phyloP scores from a whole-genome alignment of 1,284 basidiomycete species.

The Exobasidium cylindrosporum region DNA sequence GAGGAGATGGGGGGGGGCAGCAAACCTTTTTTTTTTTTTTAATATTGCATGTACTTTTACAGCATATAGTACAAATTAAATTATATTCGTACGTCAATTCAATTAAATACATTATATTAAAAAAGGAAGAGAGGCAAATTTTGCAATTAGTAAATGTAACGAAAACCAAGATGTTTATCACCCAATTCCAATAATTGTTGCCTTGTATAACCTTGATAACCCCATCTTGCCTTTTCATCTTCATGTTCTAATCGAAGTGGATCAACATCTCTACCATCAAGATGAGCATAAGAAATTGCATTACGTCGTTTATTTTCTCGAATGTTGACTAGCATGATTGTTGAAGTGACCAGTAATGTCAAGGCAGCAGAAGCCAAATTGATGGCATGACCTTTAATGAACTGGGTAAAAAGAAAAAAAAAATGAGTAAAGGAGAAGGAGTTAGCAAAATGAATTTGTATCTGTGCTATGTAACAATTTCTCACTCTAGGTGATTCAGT shows the following conservation, averaged over 20 bases:
- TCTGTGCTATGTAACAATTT: too few relatives aligned
- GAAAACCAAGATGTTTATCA: conserved; percentile 2
- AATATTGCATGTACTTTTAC: too few relatives aligned
- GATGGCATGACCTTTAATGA: conserved; percentile 38
- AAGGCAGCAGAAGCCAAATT: conserved; percentile 37
- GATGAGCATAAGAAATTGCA: conserved; percentile 67
- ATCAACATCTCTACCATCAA: conserved; percentile 14
- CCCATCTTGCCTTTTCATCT: conserved; percentile 11
- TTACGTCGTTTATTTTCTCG: conserved; percentile 76
- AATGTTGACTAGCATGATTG: conserved; percentile 61
- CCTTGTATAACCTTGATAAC: conserved; percentile 9
- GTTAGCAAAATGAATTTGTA: too few relatives aligned
- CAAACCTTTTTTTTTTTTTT: too few relatives aligned
- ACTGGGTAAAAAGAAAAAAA: too few relatives aligned
- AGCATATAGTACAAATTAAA: too few relatives aligned
- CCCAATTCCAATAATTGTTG: conserved; percentile 5
- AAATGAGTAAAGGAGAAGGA: too few relatives aligned
- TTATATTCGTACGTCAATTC: too few relatives aligned
- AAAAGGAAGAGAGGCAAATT: too few relatives aligned
- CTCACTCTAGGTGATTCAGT: conserved; percentile 25
- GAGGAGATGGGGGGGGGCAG: too few relatives aligned
- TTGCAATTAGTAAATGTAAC: too few relatives aligned
- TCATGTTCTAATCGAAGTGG: conserved; percentile 8
- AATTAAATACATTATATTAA: too few relatives aligned
- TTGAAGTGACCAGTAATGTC: conserved; percentile 26